phyloP scores from a whole-genome alignment of 139 green algal species.

The Mychonastes homosphaera region DNA sequence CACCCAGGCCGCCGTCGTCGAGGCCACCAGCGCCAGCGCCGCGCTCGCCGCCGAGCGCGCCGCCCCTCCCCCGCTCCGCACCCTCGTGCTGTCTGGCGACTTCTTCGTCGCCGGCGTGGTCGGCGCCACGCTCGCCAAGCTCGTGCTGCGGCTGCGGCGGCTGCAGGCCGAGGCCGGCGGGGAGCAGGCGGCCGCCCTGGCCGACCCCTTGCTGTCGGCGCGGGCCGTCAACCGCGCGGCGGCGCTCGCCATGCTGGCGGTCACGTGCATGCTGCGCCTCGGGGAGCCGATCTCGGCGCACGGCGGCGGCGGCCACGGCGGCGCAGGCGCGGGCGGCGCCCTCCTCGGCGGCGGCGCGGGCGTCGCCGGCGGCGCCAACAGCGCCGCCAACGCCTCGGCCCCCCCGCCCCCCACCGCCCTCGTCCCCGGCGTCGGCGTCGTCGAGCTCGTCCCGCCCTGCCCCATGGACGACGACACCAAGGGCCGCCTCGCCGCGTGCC shows the following conservation, averaged over 20 bases:
- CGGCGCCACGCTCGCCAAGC: slow-evolving; percentile 75
- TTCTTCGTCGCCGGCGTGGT: slow-evolving; percentile 86
- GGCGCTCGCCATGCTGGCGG: slow-evolving; percentile 67
- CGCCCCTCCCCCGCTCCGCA: slow-evolving; percentile 41
- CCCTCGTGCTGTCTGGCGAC: slow-evolving; percentile 63
- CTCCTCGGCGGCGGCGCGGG: too few relatives aligned
- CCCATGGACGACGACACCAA: slow-evolving; percentile 62
- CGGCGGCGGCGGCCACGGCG: too few relatives aligned
- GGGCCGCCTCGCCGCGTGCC: slow-evolving; percentile 70
- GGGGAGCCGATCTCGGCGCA: too few relatives aligned
- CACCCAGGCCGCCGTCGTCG: slow-evolving; percentile 56
- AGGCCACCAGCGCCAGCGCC: slow-evolving; percentile 22
- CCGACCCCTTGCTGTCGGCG: not conserved
- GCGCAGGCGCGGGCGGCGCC: too few relatives aligned
- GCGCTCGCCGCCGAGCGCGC: slow-evolving; percentile 7
- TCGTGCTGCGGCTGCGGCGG: slow-evolving; percentile 68
- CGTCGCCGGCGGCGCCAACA: too few relatives aligned
- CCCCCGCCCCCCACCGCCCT: too few relatives aligned
- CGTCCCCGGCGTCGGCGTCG: too few relatives aligned
- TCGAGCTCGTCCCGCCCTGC: too few relatives aligned
- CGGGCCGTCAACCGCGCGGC: slow-evolving; percentile 31
- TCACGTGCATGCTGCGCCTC: slow-evolving; percentile 77
- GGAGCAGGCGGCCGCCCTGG: not conserved
- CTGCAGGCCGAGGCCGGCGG: slow-evolving; percentile 21
- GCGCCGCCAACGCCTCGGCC: too few relatives aligned